phyloP scores from a whole-genome alignment of 345 rosid species.

The Boechera stricta region DNA sequence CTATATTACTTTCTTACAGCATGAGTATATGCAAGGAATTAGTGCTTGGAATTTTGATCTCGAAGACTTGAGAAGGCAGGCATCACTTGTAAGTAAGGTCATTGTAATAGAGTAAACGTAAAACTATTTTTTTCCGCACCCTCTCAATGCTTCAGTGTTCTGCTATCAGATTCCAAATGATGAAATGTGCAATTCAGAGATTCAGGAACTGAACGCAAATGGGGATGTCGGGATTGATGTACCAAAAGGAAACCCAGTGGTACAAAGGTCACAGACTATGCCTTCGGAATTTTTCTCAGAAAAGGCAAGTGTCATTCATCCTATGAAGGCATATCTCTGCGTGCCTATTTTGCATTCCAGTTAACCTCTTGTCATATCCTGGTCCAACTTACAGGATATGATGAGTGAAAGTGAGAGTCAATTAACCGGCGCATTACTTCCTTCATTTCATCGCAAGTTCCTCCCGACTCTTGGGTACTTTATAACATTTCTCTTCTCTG shows the following conservation, averaged over 20 bases:
- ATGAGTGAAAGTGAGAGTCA: conserved; percentile 32
- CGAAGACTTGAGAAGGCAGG: conserved; percentile 74
- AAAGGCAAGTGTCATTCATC: conserved; percentile 44
- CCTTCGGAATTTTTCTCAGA: conserved; percentile 59
- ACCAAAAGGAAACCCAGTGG: conserved; percentile 50
- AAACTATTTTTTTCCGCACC: conserved; percentile 4
- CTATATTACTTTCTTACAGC: conserved; percentile 51
- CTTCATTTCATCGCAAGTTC: too few species aligned
- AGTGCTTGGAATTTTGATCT: conserved; percentile 91
- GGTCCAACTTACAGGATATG: conserved; percentile 28
- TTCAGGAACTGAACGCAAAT: conserved; percentile 40
- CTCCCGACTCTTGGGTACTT: conserved; percentile 21
- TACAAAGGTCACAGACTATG: conserved; percentile 54
- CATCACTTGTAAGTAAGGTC: conserved; percentile 66
- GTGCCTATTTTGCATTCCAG: not conserved
- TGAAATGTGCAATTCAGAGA: conserved; percentile 54
- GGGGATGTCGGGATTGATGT: conserved; percentile 37
- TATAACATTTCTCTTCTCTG: conserved; percentile 35
- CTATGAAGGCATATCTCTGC: conserved; percentile 39
- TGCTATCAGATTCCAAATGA: conserved; percentile 66
- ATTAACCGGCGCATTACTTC: not conserved
- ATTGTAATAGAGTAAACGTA: conserved; percentile 17
- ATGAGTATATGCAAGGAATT: conserved; percentile 79
- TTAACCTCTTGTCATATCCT: not conserved
- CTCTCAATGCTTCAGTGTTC: conserved; percentile 28